These are phyloP conservation scores for Lodderomyces margitis DNA, from an alignment of 1,139 yeast genomes.

Conservation along the genomic window DNA sequence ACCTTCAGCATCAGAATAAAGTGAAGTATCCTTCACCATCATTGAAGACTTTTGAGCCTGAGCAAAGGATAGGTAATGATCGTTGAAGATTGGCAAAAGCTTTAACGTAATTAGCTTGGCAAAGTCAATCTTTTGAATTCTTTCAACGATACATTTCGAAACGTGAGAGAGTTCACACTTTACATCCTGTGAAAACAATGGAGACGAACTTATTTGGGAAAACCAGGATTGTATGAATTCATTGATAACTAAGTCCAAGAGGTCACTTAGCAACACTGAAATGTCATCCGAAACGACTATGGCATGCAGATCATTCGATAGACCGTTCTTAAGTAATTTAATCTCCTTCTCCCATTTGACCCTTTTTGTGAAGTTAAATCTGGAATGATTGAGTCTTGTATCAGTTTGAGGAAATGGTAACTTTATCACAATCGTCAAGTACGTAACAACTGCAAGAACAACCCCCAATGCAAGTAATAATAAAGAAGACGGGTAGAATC, in stretches of 20 bases:
- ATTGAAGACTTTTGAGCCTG: constrained; percentile 8
- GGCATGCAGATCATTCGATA: no score
- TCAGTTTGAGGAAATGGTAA: background rate
- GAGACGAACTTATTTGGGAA: constrained; percentile 43
- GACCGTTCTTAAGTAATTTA: no score
- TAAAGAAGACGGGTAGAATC: background rate
- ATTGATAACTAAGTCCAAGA: constrained; percentile 51
- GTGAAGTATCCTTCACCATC: no score
- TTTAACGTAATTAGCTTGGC: constrained; percentile 57
- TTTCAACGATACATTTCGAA: constrained; percentile 35
- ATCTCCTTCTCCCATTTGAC: background rate
- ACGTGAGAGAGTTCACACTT: constrained; percentile 47
- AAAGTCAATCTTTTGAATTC: constrained; percentile 49
- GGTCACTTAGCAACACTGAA: background rate
- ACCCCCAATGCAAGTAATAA: background rate
- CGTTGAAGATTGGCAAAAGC: constrained; percentile 63
- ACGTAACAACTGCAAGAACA: background rate
- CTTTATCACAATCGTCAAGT: background rate
- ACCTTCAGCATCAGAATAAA: constrained; percentile 43
- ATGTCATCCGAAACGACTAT: background rate
- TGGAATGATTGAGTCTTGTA: background rate
- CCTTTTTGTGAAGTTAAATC: no score
- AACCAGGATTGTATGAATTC: constrained; percentile 74
- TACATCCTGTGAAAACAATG: constrained; percentile 55
- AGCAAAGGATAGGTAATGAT: constrained; percentile 57